Base-by-base conservation (phyloP, 2,329 filamentous ascomycete species). In the Ambrosiella cleistominuta region DNA sequence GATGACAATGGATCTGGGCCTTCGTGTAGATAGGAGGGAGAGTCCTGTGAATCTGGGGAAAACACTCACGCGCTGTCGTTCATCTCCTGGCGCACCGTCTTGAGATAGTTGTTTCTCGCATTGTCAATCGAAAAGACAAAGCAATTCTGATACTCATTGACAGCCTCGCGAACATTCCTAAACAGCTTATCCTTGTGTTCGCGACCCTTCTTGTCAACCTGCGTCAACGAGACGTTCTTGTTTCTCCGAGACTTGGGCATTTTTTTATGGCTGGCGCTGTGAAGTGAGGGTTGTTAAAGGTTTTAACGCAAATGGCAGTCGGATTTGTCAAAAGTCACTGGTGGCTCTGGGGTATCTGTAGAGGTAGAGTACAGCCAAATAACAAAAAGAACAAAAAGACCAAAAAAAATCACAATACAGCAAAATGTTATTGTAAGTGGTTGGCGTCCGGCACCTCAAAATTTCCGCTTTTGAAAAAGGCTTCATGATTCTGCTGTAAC, bases 181-280 rank as follows among this genome's bases (percentile, higher is more conserved):
- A 91, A 95, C 62, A 97, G 84, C 68, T 85, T 83, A 68, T 90
- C 81, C 71, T 90, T 90, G 71, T 96, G 86, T 75, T 95, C 94
- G 72, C 86, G 85, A 62, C 82, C 84, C 77, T 96, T 97, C 77
- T 95, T 96, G 71, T 81, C 75, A 66, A 93, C 90, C 76, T 93
- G 85, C 65, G 90, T 89, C 69, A 95, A 81, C 76, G 95, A 86
- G 65, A 95, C 82, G 71, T 94, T 78, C 73, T 85, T 91, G 66
- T 85, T 79, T 72, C 93, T 87, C 79, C 93, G 97, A 63, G 93
- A 97, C 76, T 94, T 90, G 69, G 93, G 93, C 93, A 98, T 98
- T 64, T 67, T 75, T 69, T 49, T 59, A 53, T 56, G 57, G 47
- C 12, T 7, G 57, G 61, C 9, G n/a, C 8, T 38, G 35, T 55